Evolutionary conservation across 2,329 filamentous ascomycete genomes (phyloP).

Genomic region (Pseudocercospora macadamiae): DNA sequence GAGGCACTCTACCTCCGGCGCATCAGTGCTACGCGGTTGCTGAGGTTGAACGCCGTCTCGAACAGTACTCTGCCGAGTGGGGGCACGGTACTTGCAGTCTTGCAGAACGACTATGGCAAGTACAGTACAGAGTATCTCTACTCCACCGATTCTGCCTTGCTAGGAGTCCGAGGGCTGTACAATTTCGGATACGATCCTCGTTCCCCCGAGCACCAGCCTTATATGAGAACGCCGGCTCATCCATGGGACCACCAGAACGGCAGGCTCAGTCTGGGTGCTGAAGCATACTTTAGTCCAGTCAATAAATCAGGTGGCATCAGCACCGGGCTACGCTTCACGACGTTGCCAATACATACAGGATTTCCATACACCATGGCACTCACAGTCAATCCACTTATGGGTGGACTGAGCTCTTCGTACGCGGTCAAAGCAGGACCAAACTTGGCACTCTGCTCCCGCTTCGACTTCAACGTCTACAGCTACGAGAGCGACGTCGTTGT

Average conservation of each 20-base stretch:
- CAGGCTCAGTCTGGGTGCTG: slow-evolving; percentile 86
- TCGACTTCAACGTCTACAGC: slow-evolving; percentile 97
- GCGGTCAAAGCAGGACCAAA: slow-evolving; percentile 83
- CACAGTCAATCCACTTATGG: slow-evolving; percentile 92
- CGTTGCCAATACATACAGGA: slow-evolving; percentile 75
- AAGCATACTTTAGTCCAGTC: slow-evolving; percentile 91
- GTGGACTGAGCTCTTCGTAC: slow-evolving; percentile 88
- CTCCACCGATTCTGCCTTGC: slow-evolving; percentile 85
- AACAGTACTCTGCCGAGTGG: slow-evolving; percentile 72
- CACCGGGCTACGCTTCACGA: slow-evolving; percentile 85
- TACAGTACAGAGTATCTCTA: slow-evolving; percentile 90
- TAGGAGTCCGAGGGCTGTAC: slow-evolving; percentile 87
- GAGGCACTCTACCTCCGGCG: slow-evolving; percentile 84
- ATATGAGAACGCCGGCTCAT: slow-evolving; percentile 32
- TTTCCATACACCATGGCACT: slow-evolving; percentile 93
- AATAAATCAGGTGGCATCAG: slow-evolving; percentile 94
- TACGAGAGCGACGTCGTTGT: slow-evolving; percentile 94
- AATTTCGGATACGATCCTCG: slow-evolving; percentile 82
- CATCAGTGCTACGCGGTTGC: slow-evolving; percentile 73
- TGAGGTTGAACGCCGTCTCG: slow-evolving; percentile 80
- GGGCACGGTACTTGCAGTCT: slow-evolving; percentile 71
- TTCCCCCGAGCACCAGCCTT: slow-evolving; percentile 27
- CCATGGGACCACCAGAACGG: slow-evolving; percentile 67
- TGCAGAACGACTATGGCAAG: slow-evolving; percentile 82
- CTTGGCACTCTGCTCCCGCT: slow-evolving; percentile 82